A percentile compares a stretch with the other conserved stretches of the same genome.
phyloP scores from a whole-genome alignment of 2,329 filamentous ascomycete genomes.

The Parascedosporium putredinis region DNA sequence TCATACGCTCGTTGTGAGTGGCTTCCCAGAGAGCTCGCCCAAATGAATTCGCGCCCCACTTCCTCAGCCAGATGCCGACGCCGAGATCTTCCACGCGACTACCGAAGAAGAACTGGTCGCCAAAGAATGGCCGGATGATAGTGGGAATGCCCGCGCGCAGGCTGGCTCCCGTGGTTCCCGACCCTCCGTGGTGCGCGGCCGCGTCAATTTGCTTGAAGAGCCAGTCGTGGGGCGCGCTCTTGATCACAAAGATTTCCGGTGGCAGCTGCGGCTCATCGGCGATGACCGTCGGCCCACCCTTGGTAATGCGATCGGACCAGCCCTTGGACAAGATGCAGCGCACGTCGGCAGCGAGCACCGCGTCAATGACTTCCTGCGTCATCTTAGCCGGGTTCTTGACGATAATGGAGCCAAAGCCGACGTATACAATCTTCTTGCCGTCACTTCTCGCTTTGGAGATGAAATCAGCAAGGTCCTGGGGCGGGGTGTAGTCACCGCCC shows the following conservation, averaged over 20 bases:
- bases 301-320: slow-evolving; percentile 70
- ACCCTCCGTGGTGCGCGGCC: slow-evolving; percentile 86
- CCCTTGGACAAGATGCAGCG: slow-evolving; percentile 92
- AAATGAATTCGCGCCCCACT: slow-evolving; percentile 78
- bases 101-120: slow-evolving; percentile 96
- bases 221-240: slow-evolving; percentile 92
- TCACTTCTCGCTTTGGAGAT: slow-evolving; percentile 75
- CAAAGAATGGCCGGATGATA: slow-evolving; percentile 93
- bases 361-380: slow-evolving; percentile 87
- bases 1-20: slow-evolving; percentile 84
- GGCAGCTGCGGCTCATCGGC: slow-evolving; percentile 58
- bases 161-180: slow-evolving; percentile 89
- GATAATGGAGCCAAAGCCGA: slow-evolving; percentile 94
- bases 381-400: slow-evolving; percentile 81
- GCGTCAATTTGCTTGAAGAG: slow-evolving; percentile 90
- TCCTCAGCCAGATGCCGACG: slow-evolving; percentile 81
- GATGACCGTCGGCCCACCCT: slow-evolving; percentile 31
- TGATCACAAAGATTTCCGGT: slow-evolving; percentile 75
- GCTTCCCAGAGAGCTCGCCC: slow-evolving; percentile 84
- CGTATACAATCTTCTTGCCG: slow-evolving; percentile 86
- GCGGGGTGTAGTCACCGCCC: slow-evolving; percentile 57
- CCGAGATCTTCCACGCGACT: slow-evolving; percentile 83
- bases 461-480: slow-evolving; percentile 65
- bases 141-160: slow-evolving; percentile 85
- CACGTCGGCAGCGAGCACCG: slow-evolving; percentile 82